These are phyloP conservation scores for Fusarium sp. DNA, from an alignment of 2,329 filamentous ascomycete species.

Conservation along the genomic window DNA sequence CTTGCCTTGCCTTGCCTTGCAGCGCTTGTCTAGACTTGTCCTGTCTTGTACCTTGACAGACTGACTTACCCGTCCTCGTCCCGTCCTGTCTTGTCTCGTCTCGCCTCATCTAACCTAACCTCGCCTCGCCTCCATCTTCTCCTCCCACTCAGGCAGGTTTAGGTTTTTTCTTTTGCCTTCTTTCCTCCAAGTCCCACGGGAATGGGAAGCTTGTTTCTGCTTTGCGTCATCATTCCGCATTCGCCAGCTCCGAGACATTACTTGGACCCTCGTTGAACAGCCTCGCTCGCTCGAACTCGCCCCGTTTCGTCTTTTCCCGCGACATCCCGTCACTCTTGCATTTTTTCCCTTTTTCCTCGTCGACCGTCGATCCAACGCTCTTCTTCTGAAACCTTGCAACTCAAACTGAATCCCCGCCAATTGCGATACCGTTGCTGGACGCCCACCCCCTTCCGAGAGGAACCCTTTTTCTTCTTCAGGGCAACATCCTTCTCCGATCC, in stretches of 20 bases:
- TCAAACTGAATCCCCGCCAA: background rate
- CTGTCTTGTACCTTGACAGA: background rate
- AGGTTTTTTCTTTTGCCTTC: background rate
- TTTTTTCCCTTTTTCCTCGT: background rate
- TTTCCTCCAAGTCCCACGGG: background rate
- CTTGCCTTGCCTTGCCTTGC: background rate
- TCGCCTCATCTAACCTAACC: background rate
- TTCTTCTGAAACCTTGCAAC: background rate
- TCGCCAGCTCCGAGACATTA: constrained; percentile 4
- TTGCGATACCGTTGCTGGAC: background rate
- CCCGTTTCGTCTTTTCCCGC: constrained; percentile 6
- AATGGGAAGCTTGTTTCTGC: constrained; percentile 11
- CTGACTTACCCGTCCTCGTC: background rate
- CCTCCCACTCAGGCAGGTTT: constrained; percentile 5
- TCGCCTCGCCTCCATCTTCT: background rate
- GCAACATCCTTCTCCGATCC: constrained; percentile 1
- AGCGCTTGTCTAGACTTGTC: background rate
- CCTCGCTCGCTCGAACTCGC: constrained; percentile 4
- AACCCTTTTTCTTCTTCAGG: background rate
- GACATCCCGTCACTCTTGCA: constrained; percentile 10
- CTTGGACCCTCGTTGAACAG: background rate
- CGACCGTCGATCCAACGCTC: constrained; percentile 2
- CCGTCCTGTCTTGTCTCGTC: background rate
- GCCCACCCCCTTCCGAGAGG: background rate
- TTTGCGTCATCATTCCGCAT: constrained; percentile 10